These are phyloP conservation scores for Neoascochyta sp. DNA, from an alignment of 2,329 filamentous ascomycete genomes.

Conservation along the genomic window DNA sequence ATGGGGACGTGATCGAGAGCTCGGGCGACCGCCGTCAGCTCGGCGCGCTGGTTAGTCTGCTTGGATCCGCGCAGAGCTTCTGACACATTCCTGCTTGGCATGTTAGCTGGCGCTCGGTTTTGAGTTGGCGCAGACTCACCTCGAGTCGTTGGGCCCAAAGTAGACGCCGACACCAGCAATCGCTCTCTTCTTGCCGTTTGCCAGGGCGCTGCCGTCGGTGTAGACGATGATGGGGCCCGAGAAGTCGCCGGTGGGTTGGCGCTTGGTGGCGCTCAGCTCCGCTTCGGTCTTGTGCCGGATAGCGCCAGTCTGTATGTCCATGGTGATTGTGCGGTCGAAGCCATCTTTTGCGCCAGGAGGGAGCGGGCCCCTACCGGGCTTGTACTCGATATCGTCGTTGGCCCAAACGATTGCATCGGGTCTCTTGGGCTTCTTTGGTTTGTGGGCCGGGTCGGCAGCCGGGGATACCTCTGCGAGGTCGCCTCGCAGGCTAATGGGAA, in stretches of 20 bases:
- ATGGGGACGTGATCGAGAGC: slow-evolving; percentile 72
- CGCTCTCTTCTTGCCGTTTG: slow-evolving; percentile 55
- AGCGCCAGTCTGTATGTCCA: slow-evolving; percentile 53
- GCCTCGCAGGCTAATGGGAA: slow-evolving; percentile 25
- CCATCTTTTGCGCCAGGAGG: slow-evolving; percentile 56
- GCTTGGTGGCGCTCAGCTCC: slow-evolving; percentile 48
- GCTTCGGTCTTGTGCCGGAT: slow-evolving; percentile 54
- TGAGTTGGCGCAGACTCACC: slow-evolving; percentile 39
- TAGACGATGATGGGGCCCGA: slow-evolving; percentile 56
- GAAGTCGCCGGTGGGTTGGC: slow-evolving; percentile 42
- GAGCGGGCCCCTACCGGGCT: slow-evolving; percentile 55
- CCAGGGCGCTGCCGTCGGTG: slow-evolving; percentile 60
- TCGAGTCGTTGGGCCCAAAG: slow-evolving; percentile 57
- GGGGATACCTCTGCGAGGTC: slow-evolving; percentile 28
- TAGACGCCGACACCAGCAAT: slow-evolving; percentile 62
- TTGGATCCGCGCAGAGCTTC: slow-evolving; percentile 68
- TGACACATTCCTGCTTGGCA: slow-evolving; percentile 60
- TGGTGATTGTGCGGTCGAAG: slow-evolving; percentile 56
- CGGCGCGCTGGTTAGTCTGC: slow-evolving; percentile 96
- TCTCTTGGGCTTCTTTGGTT: slow-evolving; percentile 39
- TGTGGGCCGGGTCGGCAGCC: slow-evolving; percentile 11
- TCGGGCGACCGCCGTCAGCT: slow-evolving; percentile 81
- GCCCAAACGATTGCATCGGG: slow-evolving; percentile 10
- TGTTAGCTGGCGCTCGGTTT: slow-evolving; percentile 2
- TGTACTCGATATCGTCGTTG: slow-evolving; percentile 22